Evolutionary conservation across 257 asterid genomes (phyloP).

Genomic region (Nicotiana knightiana): DNA sequence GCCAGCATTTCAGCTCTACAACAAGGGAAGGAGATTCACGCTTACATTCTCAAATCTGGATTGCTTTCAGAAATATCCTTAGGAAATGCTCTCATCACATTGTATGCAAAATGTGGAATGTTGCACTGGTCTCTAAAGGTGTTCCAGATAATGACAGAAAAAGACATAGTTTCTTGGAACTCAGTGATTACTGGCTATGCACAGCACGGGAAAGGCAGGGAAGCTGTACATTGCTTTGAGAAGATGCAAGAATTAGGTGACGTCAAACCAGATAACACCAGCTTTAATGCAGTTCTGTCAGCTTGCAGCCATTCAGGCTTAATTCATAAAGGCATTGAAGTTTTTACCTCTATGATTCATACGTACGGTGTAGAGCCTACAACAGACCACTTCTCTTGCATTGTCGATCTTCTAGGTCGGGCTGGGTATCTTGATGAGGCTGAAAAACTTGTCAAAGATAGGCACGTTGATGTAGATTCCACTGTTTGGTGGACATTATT

Average conservation of each 20-base stretch:
- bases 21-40: slow-evolving; percentile 65
- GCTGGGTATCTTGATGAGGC: slow-evolving; percentile 72
- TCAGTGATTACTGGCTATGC: slow-evolving; percentile 70
- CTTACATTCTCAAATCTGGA: slow-evolving; percentile 36
- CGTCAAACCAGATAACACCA: slow-evolving; percentile 58
- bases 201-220: slow-evolving; percentile 66
- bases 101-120: slow-evolving; percentile 71
- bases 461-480: slow-evolving; percentile 39
- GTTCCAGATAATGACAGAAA: slow-evolving; percentile 39
- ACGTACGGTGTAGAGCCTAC: slow-evolving; percentile 45
- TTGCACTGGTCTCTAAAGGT: slow-evolving; percentile 48
- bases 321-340: slow-evolving; percentile 48
- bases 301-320: slow-evolving; percentile 89
- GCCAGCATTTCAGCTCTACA: slow-evolving; percentile 48
- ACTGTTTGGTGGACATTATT: slow-evolving; percentile 75
- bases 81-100: slow-evolving; percentile 57
- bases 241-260: slow-evolving; percentile 37
- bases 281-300: slow-evolving; percentile 75
- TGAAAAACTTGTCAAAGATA: slow-evolving; percentile 37
- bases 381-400: slow-evolving; percentile 59
- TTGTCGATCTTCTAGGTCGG: slow-evolving; percentile 65
- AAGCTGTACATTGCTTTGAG: slow-evolving; percentile 58
- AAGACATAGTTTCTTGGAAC: slow-evolving; percentile 73
- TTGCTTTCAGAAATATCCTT: slow-evolving; percentile 46
- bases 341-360: slow-evolving; percentile 53